A percentile compares a stretch with the other conserved stretches of the same genome.
These are phyloP conservation scores for Aspergillus tubingensis DNA, from an alignment of 2,329 filamentous ascomycete species.

Conservation along the genomic window DNA sequence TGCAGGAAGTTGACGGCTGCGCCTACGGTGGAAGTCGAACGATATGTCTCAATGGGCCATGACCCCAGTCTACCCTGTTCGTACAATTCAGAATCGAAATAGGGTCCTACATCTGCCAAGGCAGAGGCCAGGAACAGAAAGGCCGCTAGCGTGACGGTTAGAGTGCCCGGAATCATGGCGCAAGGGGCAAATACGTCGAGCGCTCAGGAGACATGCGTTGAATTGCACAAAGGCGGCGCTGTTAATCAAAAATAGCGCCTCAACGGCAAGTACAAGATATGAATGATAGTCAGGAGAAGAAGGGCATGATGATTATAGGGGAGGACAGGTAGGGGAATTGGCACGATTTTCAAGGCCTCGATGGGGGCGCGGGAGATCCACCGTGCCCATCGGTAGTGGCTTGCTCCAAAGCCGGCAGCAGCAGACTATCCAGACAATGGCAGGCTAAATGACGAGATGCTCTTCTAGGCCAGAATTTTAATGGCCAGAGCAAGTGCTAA, in stretches of 20 bases:
- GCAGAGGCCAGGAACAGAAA: conserved; percentile 5
- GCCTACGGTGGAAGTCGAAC: conserved; percentile 25
- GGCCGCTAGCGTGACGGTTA: conserved; percentile 6
- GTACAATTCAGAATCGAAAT: conserved; percentile 19
- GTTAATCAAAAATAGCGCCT: neutral
- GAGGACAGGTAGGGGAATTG: neutral
- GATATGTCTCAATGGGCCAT: conserved; percentile 31
- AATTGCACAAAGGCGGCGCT: neutral
- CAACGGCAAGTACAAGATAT: neutral
- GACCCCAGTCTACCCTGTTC: conserved; percentile 24
- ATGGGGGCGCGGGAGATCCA: neutral
- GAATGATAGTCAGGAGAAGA: neutral
- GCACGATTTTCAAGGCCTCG: neutral
- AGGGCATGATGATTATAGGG: neutral
- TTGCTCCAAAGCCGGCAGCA: neutral
- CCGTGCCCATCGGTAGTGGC: neutral
- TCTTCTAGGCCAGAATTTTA: neutral
- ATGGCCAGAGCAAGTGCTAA: neutral
- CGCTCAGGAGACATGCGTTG: neutral
- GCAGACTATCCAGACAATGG: neutral
- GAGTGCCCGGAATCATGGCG: conserved; percentile 4
- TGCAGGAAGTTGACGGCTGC: conserved; percentile 30
- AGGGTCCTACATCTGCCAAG: conserved; percentile 19
- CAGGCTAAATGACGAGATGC: neutral
- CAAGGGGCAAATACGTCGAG: neutral